Evolutionary conservation across 2,329 filamentous ascomycete genomes (phyloP).

Genomic region (Cladosporium colombiae): DNA sequence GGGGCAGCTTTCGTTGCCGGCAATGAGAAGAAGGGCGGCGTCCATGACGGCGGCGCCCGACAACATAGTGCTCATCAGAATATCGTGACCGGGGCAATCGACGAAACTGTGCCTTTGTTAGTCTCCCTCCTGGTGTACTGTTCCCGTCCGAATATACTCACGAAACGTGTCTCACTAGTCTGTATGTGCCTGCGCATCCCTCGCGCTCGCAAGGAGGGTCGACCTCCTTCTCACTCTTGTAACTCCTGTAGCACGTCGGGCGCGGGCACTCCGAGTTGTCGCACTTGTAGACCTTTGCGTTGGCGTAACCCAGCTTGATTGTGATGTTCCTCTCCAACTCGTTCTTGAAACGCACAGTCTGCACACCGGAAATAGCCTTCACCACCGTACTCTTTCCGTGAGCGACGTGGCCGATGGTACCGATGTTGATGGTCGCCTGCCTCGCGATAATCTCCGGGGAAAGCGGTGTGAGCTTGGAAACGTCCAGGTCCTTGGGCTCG

Average conservation of each 20-base stretch:
- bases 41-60: slow-evolving; percentile 99
- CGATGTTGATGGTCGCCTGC: slow-evolving; percentile 98
- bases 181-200: slow-evolving; percentile 84
- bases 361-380: slow-evolving; percentile 97
- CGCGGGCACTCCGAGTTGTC: slow-evolving; percentile 88
- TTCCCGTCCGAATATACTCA: slow-evolving; percentile 52
- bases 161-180: slow-evolving; percentile 88
- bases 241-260: slow-evolving; percentile 93
- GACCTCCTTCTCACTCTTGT: slow-evolving; percentile 98
- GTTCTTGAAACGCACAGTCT: slow-evolving; percentile 99
- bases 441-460: slow-evolving; percentile 96
- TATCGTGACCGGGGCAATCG: slow-evolving; percentile 99
- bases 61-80: slow-evolving; percentile 99
- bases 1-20: slow-evolving; percentile 96
- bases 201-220: slow-evolving; percentile 94
- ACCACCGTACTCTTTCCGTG: slow-evolving; percentile 99
- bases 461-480: slow-evolving; percentile 76
- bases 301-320: slow-evolving; percentile 99
- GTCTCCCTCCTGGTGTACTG: background rate
- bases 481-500: slow-evolving; percentile 84
- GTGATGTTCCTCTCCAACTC: slow-evolving; percentile 99
- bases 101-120: slow-evolving; percentile 64
- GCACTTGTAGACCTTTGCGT: slow-evolving; percentile 99
- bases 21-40: slow-evolving; percentile 91
- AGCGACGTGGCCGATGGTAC: slow-evolving; percentile 96